Base-by-base conservation (phyloP, 179 eudicot species). In the Patellifolia procumbens region DNA sequence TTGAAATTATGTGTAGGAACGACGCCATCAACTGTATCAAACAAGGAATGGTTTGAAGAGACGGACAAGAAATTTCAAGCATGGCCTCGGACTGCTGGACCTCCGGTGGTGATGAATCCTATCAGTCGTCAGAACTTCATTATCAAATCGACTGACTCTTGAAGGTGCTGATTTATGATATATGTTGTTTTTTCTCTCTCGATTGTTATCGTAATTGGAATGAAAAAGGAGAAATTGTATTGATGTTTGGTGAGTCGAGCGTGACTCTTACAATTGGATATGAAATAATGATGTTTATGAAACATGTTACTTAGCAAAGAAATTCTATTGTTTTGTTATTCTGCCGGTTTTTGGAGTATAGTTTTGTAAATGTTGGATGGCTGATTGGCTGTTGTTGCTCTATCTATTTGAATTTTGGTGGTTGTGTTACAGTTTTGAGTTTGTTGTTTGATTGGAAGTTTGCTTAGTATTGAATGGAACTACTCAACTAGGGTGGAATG, bases 51-150 rank as follows among this genome's bases (percentile, higher is more conserved):
- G 97, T 80, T 75, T 82, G 82, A 70, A 51, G 97, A 85, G 81
- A 92, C 94, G 0, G 94, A 92, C 73, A 90, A 85, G 79, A 92
- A 81, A 81, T 81, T 90, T 70, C 90, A 90, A 84, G 92, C 92
- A 17, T 92, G 97, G 97, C 97, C 97, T 7, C 84, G 97, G 63
- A 89, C 92, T 15, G 97, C 91, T 3, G 97, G 97, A 29, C 88
- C 94, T 46, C 92, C 94, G 0, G 97, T 90, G 55, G 91, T 90
- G 72, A 92, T 92, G 97, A 92, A 90, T 74, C 94, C 97, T 43
- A 90, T 90, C 74, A 88, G 92, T 76, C 90, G 97, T 77, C 94
- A 90, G 70, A 92, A 90, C 79, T 92, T 87, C 83, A 92, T 90
- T 42, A 90, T 92, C 79, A 90, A 86, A 62, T 52, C 87, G 74